Percentiles rank a stretch among this genome's conserved stretches.
Evolutionary conservation across 305 asterid species (phyloP).

Genomic region (Rubia peregrina): DNA sequence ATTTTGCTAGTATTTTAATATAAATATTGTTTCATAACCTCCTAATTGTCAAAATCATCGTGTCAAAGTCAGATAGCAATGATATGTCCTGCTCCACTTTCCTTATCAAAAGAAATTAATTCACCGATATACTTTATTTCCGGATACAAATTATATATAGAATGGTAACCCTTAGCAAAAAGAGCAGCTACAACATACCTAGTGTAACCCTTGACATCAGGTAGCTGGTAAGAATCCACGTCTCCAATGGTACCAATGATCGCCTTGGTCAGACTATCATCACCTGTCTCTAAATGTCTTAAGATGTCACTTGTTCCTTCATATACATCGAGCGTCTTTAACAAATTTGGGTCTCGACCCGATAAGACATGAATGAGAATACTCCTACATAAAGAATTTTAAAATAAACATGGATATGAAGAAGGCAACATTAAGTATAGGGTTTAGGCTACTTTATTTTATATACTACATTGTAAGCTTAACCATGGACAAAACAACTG

Average conservation of each 20-base stretch:
- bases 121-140: slow-evolving; percentile 7
- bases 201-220: slow-evolving; percentile 96
- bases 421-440: slow-evolving; percentile 3
- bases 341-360: slow-evolving; percentile 74
- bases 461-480: no score
- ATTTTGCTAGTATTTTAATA: neutral
- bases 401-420: slow-evolving; percentile 16
- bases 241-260: slow-evolving; percentile 98
- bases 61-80: neutral
- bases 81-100: neutral
- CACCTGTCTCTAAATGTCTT: slow-evolving; percentile 77
- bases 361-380: slow-evolving; percentile 83
- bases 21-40: neutral
- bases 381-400: slow-evolving; percentile 51
- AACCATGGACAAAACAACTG: neutral
- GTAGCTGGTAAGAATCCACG: slow-evolving; percentile 86
- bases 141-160: neutral
- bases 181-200: slow-evolving; percentile 37
- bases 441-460: no score
- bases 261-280: slow-evolving; percentile 90
- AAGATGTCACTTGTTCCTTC: slow-evolving; percentile 82
- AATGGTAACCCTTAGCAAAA: neutral
- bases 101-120: neutral
- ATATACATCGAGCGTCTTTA: slow-evolving; percentile 85
- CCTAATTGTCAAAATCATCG: neutral